These are phyloP conservation scores for Eucalyptus erythrocorys DNA, from an alignment of 345 rosid genomes.

Conservation along the genomic window DNA sequence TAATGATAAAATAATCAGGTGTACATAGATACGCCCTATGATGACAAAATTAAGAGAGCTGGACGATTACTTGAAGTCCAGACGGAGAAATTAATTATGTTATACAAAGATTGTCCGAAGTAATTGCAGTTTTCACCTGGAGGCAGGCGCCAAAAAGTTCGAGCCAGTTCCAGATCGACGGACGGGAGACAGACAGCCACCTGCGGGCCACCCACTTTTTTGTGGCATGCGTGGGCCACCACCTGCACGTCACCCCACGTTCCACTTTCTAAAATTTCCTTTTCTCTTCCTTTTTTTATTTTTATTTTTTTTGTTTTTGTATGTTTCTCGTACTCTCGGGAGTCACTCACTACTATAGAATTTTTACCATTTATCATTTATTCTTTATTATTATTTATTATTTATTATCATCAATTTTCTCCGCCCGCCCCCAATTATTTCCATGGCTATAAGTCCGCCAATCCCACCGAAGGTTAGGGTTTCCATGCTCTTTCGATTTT, in stretches of 20 bases:
- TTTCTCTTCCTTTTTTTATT: neutral
- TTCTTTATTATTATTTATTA: neutral
- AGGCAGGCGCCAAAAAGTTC: neutral
- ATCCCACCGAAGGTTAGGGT: neutral
- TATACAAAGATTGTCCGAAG: neutral
- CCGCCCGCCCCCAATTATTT: neutral
- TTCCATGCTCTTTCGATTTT: neutral
- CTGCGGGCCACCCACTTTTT: neutral
- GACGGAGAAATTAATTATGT: neutral
- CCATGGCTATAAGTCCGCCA: neutral
- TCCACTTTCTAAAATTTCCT: neutral
- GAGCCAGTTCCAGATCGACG: neutral
- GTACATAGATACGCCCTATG: neutral
- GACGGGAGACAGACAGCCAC: neutral
- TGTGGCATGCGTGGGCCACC: neutral
- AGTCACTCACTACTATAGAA: neutral
- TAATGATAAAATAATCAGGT: neutral
- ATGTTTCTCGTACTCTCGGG: neutral
- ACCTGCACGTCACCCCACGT: neutral
- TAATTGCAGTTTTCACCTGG: neutral
- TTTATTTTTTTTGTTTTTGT: neutral
- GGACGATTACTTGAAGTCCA: neutral
- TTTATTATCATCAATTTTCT: neutral
- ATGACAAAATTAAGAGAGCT: neutral
- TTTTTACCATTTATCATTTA: neutral